Evolutionary conservation across 2,329 filamentous ascomycete species (phyloP).

Genomic region (Pseudogymnoascus sp.): DNA sequence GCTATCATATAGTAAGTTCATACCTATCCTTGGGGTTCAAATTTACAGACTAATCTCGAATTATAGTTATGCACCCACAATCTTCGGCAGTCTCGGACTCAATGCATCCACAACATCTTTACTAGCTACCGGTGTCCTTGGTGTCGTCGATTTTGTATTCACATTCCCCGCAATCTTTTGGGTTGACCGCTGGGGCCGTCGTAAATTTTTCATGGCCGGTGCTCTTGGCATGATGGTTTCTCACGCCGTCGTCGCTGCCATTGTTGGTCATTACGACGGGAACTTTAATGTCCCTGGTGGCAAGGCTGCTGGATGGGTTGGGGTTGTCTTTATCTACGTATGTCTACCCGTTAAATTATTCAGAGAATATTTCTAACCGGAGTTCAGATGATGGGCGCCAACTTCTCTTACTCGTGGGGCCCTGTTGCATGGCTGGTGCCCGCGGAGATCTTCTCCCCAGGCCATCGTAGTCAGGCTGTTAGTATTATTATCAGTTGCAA

Average conservation of each 20-base stretch:
- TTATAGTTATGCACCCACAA: slow-evolving; percentile 28
- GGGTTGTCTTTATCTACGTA: slow-evolving; percentile 29
- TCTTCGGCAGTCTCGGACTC: slow-evolving; percentile 40
- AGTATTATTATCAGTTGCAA: slow-evolving; percentile 18
- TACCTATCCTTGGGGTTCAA: neutral
- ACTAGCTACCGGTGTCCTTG: slow-evolving; percentile 63
- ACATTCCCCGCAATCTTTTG: slow-evolving; percentile 60
- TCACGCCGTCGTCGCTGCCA: slow-evolving; percentile 63
- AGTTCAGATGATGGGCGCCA: slow-evolving; percentile 22
- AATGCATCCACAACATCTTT: slow-evolving; percentile 43
- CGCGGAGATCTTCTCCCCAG: slow-evolving; percentile 31
- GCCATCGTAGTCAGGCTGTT: slow-evolving; percentile 30
- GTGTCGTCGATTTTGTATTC: slow-evolving; percentile 60
- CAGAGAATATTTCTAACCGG: neutral
- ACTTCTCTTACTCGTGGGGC: slow-evolving; percentile 27
- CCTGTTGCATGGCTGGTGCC: slow-evolving; percentile 30
- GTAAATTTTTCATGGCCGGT: slow-evolving; percentile 54
- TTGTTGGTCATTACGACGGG: slow-evolving; percentile 41
- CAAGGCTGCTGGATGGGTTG: slow-evolving; percentile 24
- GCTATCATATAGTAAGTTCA: slow-evolving; percentile 19
- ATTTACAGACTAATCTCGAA: neutral
- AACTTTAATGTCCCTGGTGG: neutral
- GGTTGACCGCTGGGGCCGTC: slow-evolving; percentile 56
- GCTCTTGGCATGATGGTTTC: slow-evolving; percentile 52
- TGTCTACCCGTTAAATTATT: neutral